These are phyloP conservation scores for Sarcomyxa edulis DNA, from an alignment of 768 basidiomycete species.

Conservation along the genomic window DNA sequence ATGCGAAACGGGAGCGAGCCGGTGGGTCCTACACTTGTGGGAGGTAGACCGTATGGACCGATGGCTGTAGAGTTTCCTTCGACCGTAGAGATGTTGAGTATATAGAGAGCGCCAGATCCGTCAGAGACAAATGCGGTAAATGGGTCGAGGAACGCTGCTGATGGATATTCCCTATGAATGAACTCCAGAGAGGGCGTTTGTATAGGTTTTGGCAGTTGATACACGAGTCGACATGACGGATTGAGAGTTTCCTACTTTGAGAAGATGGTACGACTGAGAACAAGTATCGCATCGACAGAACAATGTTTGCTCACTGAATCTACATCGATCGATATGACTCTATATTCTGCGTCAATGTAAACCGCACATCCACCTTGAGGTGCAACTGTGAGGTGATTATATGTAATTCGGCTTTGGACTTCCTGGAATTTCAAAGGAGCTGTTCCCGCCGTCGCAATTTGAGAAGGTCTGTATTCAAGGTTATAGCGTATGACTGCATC, in stretches of 20 bases:
- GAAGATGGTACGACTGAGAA: conserved; percentile 7
- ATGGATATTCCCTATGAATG: conserved; percentile 70
- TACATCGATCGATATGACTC: conserved; percentile 55
- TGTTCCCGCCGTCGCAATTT: conserved; percentile 56
- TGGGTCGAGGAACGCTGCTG: conserved; percentile 50
- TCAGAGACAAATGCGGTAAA: conserved; percentile 56
- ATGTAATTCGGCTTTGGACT: conserved; percentile 77
- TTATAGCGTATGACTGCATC: conserved; percentile 43
- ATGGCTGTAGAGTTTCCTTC: conserved; percentile 36
- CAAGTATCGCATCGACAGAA: conserved; percentile 5
- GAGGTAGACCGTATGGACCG: conserved; percentile 47
- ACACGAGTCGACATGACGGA: conserved; percentile 52
- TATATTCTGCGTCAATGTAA: conserved; percentile 64
- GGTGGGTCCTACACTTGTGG: conserved; percentile 27
- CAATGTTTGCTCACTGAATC: conserved; percentile 42
- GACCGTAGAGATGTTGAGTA: conserved; percentile 42
- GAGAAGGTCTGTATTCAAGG: conserved; percentile 51
- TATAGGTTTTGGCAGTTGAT: conserved; percentile 55
- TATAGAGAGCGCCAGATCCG: conserved; percentile 64
- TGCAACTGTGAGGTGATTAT: conserved; percentile 70
- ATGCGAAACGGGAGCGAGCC: conserved; percentile 35
- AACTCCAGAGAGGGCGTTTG: conserved; percentile 30
- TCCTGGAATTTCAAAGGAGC: conserved; percentile 72
- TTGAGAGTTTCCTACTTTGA: conserved; percentile 43
- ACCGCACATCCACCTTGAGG: conserved; percentile 40